phyloP scores from a whole-genome alignment of 192 early-diverging fungal species.

The Entomortierella lignicola region DNA sequence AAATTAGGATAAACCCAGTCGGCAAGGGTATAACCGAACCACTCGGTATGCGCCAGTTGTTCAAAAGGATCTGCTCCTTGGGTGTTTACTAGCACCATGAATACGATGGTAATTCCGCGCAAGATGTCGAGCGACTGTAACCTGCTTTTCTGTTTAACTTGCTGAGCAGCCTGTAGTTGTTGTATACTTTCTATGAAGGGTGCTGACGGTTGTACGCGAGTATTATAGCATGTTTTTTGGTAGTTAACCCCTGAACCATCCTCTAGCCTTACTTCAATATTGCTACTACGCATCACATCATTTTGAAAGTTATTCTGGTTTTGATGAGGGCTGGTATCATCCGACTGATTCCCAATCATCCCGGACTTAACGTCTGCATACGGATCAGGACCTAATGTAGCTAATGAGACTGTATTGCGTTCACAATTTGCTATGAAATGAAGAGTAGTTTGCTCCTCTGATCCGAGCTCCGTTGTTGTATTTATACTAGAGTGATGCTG shows the following conservation, averaged over 20 bases:
- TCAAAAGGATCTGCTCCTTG: slow-evolving; percentile 53
- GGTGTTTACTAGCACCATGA: slow-evolving; percentile 66
- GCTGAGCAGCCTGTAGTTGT: background rate
- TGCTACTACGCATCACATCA: too few relatives aligned
- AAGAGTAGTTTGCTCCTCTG: background rate
- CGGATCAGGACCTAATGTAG: background rate
- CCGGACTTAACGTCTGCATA: slow-evolving; percentile 14
- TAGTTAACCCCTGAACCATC: too few relatives aligned
- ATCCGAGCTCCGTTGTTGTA: too few relatives aligned
- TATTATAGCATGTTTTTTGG: too few relatives aligned
- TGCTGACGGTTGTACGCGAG: too few relatives aligned
- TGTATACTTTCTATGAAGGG: background rate
- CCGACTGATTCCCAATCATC: slow-evolving; percentile 22
- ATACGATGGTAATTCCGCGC: slow-evolving; percentile 58
- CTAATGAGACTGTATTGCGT: slow-evolving; percentile 12
- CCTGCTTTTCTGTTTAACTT: slow-evolving; percentile 10
- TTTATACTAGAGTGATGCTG: too few relatives aligned
- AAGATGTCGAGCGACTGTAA: slow-evolving; percentile 57
- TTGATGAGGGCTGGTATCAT: too few relatives aligned
- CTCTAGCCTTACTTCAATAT: too few relatives aligned
- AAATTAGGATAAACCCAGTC: slow-evolving; percentile 69
- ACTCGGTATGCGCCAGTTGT: slow-evolving; percentile 47
- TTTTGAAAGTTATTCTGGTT: background rate
- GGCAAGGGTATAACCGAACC: slow-evolving; percentile 61
- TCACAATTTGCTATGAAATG: background rate